Percentiles rank a stretch among this genome's conserved stretches.
phyloP scores from a whole-genome alignment of 2,329 filamentous ascomycete species.

The Chaetomiaceae sp. region DNA sequence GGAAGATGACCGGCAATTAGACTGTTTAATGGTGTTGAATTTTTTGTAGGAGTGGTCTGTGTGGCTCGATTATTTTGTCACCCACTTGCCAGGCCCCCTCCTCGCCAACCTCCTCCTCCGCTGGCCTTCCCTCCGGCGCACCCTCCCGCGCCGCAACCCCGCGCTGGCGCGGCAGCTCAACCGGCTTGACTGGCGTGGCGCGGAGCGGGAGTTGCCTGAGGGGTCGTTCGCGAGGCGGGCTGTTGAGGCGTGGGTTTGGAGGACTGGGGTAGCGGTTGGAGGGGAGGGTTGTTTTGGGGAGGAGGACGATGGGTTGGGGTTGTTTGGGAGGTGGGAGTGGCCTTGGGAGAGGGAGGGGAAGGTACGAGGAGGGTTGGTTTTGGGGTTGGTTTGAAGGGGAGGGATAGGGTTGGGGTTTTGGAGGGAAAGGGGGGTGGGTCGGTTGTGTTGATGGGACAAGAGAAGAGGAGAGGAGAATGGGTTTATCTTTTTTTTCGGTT shows the following conservation, averaged over 20 bases:
- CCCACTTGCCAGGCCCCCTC: background rate
- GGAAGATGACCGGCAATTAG: too few species aligned
- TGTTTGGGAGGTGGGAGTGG: background rate
- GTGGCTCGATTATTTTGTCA: too few species aligned
- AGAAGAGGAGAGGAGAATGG: too few species aligned
- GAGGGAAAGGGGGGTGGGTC: too few species aligned
- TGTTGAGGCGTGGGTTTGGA: background rate
- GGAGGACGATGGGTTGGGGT: too few species aligned
- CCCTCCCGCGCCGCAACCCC: background rate
- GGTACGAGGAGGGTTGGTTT: background rate
- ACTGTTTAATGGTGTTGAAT: too few species aligned
- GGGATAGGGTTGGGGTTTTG: background rate
- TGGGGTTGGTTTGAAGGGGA: background rate
- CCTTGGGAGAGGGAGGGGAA: background rate
- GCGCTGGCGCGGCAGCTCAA: background rate
- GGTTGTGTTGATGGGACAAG: too few species aligned
- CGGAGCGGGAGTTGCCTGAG: background rate
- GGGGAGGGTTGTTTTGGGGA: background rate
- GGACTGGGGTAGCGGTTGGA: background rate
- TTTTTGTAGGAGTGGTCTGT: too few species aligned
- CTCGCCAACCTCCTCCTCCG: background rate
- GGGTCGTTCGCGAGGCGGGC: background rate
- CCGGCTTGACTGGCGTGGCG: conserved; percentile 4
- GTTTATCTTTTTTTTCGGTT: too few species aligned
- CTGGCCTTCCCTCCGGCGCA: background rate